Base-by-base conservation (phyloP, 2,329 filamentous ascomycete species). In the Ophiognomonia clavigignenti-juglandacearum region DNA sequence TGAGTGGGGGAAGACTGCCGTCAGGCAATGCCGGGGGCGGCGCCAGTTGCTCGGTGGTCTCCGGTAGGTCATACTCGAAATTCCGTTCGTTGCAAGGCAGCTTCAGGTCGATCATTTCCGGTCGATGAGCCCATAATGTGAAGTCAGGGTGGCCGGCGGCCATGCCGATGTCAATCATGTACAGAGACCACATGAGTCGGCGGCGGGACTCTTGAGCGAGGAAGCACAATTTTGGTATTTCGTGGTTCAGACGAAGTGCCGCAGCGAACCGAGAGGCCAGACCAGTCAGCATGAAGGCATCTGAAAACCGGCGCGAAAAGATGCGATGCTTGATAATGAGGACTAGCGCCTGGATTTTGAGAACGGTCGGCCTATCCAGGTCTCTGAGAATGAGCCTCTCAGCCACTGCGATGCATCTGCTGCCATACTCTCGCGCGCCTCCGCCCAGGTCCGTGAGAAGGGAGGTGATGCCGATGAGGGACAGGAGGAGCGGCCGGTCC, bases 1-100 rank as follows among this genome's bases (percentile, higher is more conserved):
- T 68, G 18, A 73, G 64, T 0, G 72, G 69, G 9, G 70, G 67
- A 18, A 67, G 63, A 2, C 65, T 62, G 14, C 70, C 68, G 14
- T 68, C 64, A 2, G 70, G 63, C 6, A 68, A 66, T 1, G 72
- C 69, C 0, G 59, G 59, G 1, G 71, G 67, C 20, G 60, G 59
- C 14, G 73, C 64, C n/a, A 78, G 68, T 40, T 68, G 68, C 50
- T 79, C 75, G 7, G 75, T 77, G 4, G 68, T 64, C 55, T 80
- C 76, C 5, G 76, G 73, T 2, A 80, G 68, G 57, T 80, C 76
- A 52, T 78, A 79, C 57, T 82, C 77, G 47, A 74, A 74, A 50
- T 73, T 73, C 3, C 69, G 66, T 58, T 75, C 72, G 53, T 74
- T 73, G 55, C 71, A 75, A 0, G 72, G 72, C 10, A 74, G 64